phyloP scores from a whole-genome alignment of 352 stramenopile genomes.

The Peronospora tabacina region DNA sequence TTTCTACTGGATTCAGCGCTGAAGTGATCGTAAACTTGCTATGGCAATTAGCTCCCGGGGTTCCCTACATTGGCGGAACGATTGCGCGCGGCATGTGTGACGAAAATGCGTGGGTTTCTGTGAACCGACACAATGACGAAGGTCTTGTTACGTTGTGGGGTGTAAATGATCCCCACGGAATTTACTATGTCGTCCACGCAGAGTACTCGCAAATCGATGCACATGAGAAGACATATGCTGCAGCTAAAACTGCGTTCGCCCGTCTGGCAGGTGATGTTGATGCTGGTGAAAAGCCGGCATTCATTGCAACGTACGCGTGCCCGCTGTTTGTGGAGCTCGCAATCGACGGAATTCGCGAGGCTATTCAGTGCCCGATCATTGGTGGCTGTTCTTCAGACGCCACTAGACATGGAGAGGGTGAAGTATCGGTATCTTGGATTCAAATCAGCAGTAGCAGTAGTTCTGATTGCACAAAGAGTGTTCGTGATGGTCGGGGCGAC shows the following conservation, averaged over 20 bases:
- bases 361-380: slow-evolving; percentile 72
- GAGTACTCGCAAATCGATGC: slow-evolving; percentile 78
- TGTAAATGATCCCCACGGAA: slow-evolving; percentile 75
- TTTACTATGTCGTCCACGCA: slow-evolving; percentile 74
- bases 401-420: slow-evolving; percentile 56
- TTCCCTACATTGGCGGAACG: slow-evolving; percentile 80
- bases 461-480: slow-evolving; percentile 70
- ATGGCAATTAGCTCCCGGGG: slow-evolving; percentile 61
- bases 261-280: slow-evolving; percentile 50
- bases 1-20: slow-evolving; percentile 75
- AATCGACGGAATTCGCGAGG: slow-evolving; percentile 75
- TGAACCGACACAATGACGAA: slow-evolving; percentile 81
- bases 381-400: slow-evolving; percentile 79
- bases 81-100: slow-evolving; percentile 82
- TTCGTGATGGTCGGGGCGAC: slow-evolving; percentile 58
- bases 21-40: slow-evolving; percentile 66
- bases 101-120: slow-evolving; percentile 81
- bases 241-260: slow-evolving; percentile 55
- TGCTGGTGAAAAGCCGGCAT: slow-evolving; percentile 61
- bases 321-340: slow-evolving; percentile 77
- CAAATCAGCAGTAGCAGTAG: slow-evolving; percentile 84
- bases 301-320: slow-evolving; percentile 74
- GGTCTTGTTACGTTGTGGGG: slow-evolving; percentile 77
- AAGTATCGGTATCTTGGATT: slow-evolving; percentile 70
- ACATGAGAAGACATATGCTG: slow-evolving; percentile 67